Conservation (phyloP, 176 grass and related monocot species). For the Oryza officinalis region DNA sequence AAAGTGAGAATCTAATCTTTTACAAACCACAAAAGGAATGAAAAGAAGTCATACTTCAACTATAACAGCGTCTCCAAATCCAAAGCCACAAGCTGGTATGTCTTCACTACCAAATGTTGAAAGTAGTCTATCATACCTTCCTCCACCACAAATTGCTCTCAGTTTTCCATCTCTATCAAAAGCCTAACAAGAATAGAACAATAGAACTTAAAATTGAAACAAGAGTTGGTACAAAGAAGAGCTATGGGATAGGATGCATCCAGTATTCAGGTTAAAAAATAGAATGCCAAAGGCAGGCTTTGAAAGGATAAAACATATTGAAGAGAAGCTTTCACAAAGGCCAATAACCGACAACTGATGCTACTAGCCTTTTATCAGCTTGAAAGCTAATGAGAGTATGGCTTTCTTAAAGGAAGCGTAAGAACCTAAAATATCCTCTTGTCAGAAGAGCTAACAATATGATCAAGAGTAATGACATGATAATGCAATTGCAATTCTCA, state of each 20-base stretch:
- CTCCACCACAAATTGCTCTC: conserved; percentile 82
- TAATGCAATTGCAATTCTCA: not conserved
- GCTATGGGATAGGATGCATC: not conserved
- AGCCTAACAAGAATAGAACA: conserved; percentile 44
- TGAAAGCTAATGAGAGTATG: too few relatives aligned
- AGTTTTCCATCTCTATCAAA: conserved; percentile 88
- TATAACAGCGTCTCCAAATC: conserved; percentile 97
- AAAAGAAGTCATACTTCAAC: conserved; percentile 69
- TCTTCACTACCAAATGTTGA: conserved; percentile 97
- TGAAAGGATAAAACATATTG: too few relatives aligned
- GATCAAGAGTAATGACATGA: not conserved
- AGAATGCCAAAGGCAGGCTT: not conserved
- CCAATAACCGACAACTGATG: too few relatives aligned
- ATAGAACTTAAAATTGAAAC: not conserved
- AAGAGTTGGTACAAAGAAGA: not conserved
- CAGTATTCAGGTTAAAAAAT: not conserved
- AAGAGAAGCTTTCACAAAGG: too few relatives aligned
- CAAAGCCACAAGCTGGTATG: conserved; percentile 89
- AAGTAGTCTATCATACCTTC: conserved; percentile 77
- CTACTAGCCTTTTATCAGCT: too few relatives aligned
- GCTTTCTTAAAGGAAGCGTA: not conserved
- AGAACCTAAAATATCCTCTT: not conserved
- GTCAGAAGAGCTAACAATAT: not conserved
- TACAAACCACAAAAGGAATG: conserved; percentile 10
- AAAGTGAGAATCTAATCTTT: not conserved